Conservation (phyloP, 495 filamentous ascomycete genomes). For the Rhypophila decipiens region DNA sequence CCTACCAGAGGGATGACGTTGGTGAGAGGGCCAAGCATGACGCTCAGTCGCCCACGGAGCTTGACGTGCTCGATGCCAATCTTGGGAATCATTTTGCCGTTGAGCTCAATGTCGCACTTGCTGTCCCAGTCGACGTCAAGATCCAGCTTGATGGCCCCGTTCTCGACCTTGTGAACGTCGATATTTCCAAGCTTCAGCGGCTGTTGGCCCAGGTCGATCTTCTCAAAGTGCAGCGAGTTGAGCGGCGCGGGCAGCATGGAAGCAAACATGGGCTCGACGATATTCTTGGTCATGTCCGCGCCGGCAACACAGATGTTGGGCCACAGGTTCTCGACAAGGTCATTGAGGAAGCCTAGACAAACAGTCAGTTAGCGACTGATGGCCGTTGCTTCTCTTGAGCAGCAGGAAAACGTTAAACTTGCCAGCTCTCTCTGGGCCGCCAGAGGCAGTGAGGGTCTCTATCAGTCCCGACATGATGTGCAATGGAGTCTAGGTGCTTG, state of each 20-base stretch:
- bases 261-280: slow-evolving; percentile 35
- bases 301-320: slow-evolving; percentile 34
- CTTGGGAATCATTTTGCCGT: slow-evolving; percentile 32
- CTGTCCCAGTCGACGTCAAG: slow-evolving; percentile 37
- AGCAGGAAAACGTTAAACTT: neutral
- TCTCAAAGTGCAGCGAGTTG: slow-evolving; percentile 29
- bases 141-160: slow-evolving; percentile 37
- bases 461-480: too few species aligned
- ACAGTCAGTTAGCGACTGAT: neutral
- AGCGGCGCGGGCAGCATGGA: slow-evolving; percentile 32
- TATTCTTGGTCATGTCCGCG: slow-evolving; percentile 29
- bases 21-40: slow-evolving; percentile 34
- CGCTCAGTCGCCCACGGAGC: slow-evolving; percentile 31
- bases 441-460: slow-evolving; percentile 16
- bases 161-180: slow-evolving; percentile 30
- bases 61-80: slow-evolving; percentile 37
- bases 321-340: slow-evolving; percentile 38
- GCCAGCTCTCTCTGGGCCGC: slow-evolving; percentile 17
- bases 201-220: slow-evolving; percentile 31
- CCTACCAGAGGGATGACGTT: slow-evolving; percentile 35
- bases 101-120: slow-evolving; percentile 34
- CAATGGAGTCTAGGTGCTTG: slow-evolving; percentile 14
- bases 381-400: neutral
- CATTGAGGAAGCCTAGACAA: slow-evolving; percentile 34
- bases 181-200: slow-evolving; percentile 32